phyloP scores from a whole-genome alignment of 2,329 filamentous ascomycete species.

The Alternaria sp. region DNA sequence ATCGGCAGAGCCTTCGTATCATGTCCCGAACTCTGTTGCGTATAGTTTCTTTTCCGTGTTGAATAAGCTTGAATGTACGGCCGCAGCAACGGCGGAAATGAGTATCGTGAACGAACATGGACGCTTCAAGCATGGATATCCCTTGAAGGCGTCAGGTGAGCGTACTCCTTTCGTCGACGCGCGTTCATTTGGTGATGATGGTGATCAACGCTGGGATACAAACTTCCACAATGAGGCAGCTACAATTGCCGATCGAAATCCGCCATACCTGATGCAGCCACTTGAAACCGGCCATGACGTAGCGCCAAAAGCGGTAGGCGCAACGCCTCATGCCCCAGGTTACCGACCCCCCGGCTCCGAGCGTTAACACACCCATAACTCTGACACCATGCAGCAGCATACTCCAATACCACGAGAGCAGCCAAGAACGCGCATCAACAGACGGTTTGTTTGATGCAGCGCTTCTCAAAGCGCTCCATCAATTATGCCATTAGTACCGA shows the following conservation, averaged over 20 bases:
- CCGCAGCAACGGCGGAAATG: not conserved
- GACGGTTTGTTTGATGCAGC: not conserved
- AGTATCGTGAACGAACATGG: not conserved
- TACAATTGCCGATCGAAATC: not conserved
- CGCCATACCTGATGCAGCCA: not conserved
- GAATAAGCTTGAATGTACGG: not conserved
- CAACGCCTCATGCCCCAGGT: constrained; percentile 10
- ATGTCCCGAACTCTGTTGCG: not conserved
- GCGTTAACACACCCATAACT: not conserved
- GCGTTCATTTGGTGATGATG: constrained; percentile 4
- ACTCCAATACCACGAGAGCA: not conserved
- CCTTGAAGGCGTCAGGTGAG: constrained; percentile 1
- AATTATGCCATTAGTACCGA: not conserved
- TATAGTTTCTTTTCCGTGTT: constrained; percentile 2
- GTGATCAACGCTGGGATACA: not conserved
- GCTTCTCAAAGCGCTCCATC: not conserved
- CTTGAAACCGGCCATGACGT: constrained; percentile 15
- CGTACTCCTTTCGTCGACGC: constrained; percentile 4
- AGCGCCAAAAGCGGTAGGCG: constrained; percentile 6
- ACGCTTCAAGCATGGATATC: not conserved
- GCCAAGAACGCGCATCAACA: not conserved
- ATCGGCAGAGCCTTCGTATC: not conserved
- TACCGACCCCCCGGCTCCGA: constrained; percentile 6
- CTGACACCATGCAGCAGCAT: not conserved
- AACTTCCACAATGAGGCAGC: not conserved